Percentiles rank a stretch among this genome's conserved stretches.
These are phyloP conservation scores for Tricholoma sp. DNA, from an alignment of 768 basidiomycete species.

Conservation along the genomic window DNA sequence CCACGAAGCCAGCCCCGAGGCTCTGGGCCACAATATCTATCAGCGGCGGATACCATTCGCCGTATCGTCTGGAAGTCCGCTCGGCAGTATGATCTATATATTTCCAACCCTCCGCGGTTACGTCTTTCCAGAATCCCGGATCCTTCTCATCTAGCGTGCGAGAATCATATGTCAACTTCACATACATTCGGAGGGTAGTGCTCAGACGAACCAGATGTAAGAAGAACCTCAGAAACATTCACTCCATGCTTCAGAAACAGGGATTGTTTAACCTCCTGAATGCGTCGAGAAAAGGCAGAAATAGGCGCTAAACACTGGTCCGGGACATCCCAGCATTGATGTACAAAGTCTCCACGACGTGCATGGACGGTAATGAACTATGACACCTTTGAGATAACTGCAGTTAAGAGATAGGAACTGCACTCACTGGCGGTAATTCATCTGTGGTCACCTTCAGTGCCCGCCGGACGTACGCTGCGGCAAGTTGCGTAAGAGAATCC, in stretches of 20 bases:
- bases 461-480: slow-evolving; percentile 27
- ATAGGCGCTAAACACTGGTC: slow-evolving; percentile 36
- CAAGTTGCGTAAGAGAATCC: slow-evolving; percentile 23
- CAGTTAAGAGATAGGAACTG: not conserved
- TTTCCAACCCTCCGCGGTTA: slow-evolving; percentile 37
- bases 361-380: slow-evolving; percentile 44
- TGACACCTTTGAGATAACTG: not conserved
- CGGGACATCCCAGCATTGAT: slow-evolving; percentile 24
- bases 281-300: slow-evolving; percentile 30
- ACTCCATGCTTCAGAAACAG: slow-evolving; percentile 26
- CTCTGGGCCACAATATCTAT: slow-evolving; percentile 54
- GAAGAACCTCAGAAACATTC: slow-evolving; percentile 30
- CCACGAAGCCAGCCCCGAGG: slow-evolving; percentile 51
- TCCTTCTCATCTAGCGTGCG: slow-evolving; percentile 36
- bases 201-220: slow-evolving; percentile 33
- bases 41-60: slow-evolving; percentile 44
- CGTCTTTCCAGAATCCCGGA: slow-evolving; percentile 36
- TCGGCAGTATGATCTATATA: slow-evolving; percentile 34
- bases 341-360: slow-evolving; percentile 41
- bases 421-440: slow-evolving; percentile 30
- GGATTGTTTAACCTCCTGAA: slow-evolving; percentile 32
- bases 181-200: not conserved
- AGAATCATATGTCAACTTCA: not conserved
- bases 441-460: slow-evolving; percentile 21
- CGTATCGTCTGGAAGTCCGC: slow-evolving; percentile 28